phyloP scores from a whole-genome alignment of 805 yeast genomes.

The Kuraishia hungarica region DNA sequence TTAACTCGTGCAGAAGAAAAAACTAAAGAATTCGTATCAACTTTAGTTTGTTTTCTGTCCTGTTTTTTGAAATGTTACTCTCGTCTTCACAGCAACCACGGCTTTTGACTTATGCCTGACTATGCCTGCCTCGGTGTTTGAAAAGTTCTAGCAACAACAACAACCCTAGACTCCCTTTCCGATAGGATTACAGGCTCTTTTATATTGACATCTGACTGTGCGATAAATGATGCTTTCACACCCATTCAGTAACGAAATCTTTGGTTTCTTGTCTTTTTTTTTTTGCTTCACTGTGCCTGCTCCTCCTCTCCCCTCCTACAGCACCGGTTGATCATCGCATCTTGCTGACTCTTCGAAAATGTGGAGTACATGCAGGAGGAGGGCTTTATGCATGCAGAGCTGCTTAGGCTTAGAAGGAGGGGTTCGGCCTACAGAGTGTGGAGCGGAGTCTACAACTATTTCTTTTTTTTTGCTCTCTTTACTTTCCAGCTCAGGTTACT shows the following conservation, averaged over 20 bases:
- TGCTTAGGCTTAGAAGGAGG: not conserved
- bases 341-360: not conserved
- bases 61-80: no score
- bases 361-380: not conserved
- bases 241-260: not conserved
- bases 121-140: not conserved
- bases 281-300: not conserved
- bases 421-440: not conserved
- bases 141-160: not conserved
- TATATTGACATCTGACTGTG: not conserved
- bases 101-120: no score
- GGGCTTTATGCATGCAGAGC: not conserved
- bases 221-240: no score
- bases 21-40: no score
- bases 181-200: not conserved
- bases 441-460: not conserved
- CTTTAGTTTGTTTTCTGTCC: no score
- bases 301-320: not conserved
- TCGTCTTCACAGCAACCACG: no score
- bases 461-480: not conserved
- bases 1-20: not conserved
- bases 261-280: no score
- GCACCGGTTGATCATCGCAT: not conserved
- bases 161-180: not conserved
- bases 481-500: no score